Conservation (phyloP, 331 rosid species). For the Quercus tomentella region DNA sequence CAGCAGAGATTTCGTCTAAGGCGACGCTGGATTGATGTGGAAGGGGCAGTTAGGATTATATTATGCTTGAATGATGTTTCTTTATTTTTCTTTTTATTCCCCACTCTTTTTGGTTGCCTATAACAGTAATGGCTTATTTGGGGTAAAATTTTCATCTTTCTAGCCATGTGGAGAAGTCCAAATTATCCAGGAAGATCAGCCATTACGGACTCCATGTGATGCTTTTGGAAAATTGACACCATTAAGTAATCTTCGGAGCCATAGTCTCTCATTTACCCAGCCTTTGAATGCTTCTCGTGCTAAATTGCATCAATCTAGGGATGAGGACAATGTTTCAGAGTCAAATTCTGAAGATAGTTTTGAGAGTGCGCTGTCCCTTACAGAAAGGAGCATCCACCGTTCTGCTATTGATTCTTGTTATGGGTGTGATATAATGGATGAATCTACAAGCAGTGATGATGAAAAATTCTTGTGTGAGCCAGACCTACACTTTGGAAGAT, state of each 20-base stretch:
- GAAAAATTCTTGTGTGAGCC: conserved; percentile 37
- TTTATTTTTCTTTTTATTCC: not conserved
- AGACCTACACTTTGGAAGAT: conserved; percentile 36
- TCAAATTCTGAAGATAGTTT: conserved; percentile 72
- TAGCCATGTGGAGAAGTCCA: conserved; percentile 95
- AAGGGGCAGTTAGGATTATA: conserved; percentile 63
- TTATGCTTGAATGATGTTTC: conserved; percentile 6
- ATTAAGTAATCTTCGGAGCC: conserved; percentile 25
- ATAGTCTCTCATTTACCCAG: not conserved
- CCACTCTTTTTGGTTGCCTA: not conserved
- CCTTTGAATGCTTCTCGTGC: conserved; percentile 33
- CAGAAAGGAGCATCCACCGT: conserved; percentile 55
- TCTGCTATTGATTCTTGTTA: conserved; percentile 42
- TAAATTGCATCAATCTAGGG: conserved; percentile 31
- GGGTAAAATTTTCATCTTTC: conserved; percentile 8
- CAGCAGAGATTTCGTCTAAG: conserved; percentile 78
- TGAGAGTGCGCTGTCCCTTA: conserved; percentile 53
- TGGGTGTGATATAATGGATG: conserved; percentile 43
- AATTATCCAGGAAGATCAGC: conserved; percentile 83
- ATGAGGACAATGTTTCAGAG: conserved; percentile 47
- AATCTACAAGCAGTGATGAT: conserved; percentile 48
- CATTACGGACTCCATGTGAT: conserved; percentile 72
- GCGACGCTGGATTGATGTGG: conserved; percentile 75
- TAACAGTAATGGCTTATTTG: conserved; percentile 26
- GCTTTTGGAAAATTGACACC: conserved; percentile 58